phyloP scores from a whole-genome alignment of 805 yeast genomes.

The Candida yuanshanica region DNA sequence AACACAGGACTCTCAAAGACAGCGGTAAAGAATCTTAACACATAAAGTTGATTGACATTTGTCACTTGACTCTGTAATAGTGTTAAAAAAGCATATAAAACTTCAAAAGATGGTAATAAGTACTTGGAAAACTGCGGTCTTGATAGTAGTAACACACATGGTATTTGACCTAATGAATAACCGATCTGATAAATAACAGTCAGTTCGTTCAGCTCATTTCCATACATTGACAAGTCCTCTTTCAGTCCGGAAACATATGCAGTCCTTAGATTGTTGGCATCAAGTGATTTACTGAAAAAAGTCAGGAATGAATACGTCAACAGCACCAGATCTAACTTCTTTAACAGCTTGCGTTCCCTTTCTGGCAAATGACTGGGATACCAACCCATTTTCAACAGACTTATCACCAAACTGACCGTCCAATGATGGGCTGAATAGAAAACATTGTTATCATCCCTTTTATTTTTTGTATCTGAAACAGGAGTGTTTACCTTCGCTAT shows the following conservation, averaged over 20 bases:
- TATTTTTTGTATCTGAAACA: too few relatives aligned
- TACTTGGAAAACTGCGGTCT: conserved; percentile 35
- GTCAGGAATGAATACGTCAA: conserved; percentile 8
- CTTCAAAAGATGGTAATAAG: conserved; percentile 36
- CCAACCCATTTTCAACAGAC: conserved; percentile 1
- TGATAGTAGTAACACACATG: conserved; percentile 25
- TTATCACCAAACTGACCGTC: too few relatives aligned
- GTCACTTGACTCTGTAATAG: conserved; percentile 5
- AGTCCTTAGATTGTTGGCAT: conserved; percentile 49
- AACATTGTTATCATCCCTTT: too few relatives aligned
- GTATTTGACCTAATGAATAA: conserved; percentile 7
- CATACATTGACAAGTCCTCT: conserved; percentile 47
- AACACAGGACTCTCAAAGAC: conserved; percentile 8
- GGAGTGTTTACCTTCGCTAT: too few relatives aligned
- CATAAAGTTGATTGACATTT: conserved; percentile 20
- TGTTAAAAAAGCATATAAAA: conserved; percentile 30
- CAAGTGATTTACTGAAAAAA: conserved; percentile 42
- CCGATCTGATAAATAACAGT: conserved; percentile 5
- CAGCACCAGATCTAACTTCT: conserved; percentile 7
- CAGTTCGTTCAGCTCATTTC: conserved; percentile 44
- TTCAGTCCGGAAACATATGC: conserved; percentile 62
- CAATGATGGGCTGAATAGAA: too few relatives aligned
- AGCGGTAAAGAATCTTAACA: conserved; percentile 11
- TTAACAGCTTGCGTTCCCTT: conserved; percentile 2
- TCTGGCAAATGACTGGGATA: conserved; percentile 5